Evolutionary conservation across 768 basidiomycete species (phyloP).

Genomic region (Cubamyces lactineus): DNA sequence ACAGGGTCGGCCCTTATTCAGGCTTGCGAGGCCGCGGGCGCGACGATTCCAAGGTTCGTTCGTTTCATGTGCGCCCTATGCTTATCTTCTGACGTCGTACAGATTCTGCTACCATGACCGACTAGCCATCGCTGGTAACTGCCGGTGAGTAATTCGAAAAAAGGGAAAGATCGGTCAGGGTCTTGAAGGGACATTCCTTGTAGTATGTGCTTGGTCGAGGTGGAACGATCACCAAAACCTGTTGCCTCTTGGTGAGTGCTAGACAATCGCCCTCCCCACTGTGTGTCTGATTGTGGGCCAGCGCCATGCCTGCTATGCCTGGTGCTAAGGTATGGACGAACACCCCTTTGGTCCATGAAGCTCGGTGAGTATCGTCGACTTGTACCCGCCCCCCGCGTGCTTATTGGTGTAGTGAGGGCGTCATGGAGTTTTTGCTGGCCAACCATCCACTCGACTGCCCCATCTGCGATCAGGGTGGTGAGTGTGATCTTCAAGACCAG

Average conservation of each 20-base stretch:
- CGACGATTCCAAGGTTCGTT: constrained; percentile 74
- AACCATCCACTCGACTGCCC: constrained; percentile 99
- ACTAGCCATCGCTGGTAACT: constrained; percentile 96
- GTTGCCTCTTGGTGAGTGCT: constrained; percentile 82
- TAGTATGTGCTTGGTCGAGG: constrained; percentile 99
- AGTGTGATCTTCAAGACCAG: constrained; percentile 98
- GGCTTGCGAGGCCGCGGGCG: constrained; percentile 90
- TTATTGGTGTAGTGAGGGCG: constrained; percentile 71
- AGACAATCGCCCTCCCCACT: not conserved
- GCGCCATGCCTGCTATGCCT: constrained; percentile 98
- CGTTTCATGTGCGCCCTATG: not conserved
- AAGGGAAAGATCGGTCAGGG: no score
- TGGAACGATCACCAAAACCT: constrained; percentile 93
- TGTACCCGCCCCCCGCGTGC: constrained; percentile 19
- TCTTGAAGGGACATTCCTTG: no score
- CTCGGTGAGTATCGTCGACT: constrained; percentile 50
- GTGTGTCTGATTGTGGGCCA: constrained; percentile 31
- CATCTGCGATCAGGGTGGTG: constrained; percentile 98
- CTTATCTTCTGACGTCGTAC: constrained; percentile 16
- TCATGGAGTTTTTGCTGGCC: constrained; percentile 97
- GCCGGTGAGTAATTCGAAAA: constrained; percentile 61
- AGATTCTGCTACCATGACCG: constrained; percentile 92
- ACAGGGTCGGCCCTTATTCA: constrained; percentile 93
- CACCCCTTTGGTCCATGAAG: constrained; percentile 88
- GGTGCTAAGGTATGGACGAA: constrained; percentile 93